These are phyloP conservation scores for Sarcodon aspratus DNA, from an alignment of 768 basidiomycete species.

Conservation along the genomic window DNA sequence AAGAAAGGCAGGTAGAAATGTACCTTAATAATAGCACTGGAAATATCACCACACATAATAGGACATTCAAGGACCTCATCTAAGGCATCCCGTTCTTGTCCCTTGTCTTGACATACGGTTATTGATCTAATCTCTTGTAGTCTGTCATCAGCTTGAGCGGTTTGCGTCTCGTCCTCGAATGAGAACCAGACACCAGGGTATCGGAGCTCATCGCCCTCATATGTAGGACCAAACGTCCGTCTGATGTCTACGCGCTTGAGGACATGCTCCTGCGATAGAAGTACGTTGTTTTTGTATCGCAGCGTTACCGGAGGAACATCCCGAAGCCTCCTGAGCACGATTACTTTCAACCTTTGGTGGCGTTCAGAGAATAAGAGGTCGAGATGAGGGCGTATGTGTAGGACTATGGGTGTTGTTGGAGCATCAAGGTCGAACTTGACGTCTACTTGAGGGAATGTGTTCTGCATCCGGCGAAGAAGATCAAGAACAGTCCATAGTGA, in stretches of 20 bases:
- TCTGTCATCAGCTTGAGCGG: conserved; percentile 42
- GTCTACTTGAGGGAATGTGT: conserved; percentile 71
- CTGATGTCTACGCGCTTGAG: conserved; percentile 57
- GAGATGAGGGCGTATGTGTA: conserved; percentile 72
- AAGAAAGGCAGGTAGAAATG: neutral
- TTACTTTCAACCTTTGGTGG: conserved; percentile 71
- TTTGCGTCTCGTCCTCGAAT: conserved; percentile 46
- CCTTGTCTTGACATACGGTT: conserved; percentile 53
- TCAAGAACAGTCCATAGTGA: conserved; percentile 75
- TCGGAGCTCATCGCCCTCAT: conserved; percentile 62
- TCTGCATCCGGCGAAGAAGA: conserved; percentile 48
- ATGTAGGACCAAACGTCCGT: conserved; percentile 74
- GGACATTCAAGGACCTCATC: conserved; percentile 60
- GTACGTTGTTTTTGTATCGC: conserved; percentile 50
- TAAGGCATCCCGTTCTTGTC: conserved; percentile 52
- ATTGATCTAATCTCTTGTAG: conserved; percentile 70
- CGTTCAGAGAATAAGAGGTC: conserved; percentile 78
- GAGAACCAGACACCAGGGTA: conserved; percentile 82
- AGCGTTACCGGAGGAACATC: conserved; percentile 59
- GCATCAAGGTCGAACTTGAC: conserved; percentile 73
- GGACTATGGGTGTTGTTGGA: conserved; percentile 61
- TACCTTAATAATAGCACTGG: conserved; percentile 59
- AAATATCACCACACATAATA: conserved; percentile 63
- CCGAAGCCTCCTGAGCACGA: conserved; percentile 57
- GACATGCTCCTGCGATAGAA: conserved; percentile 51